Conservation (phyloP, 2,329 filamentous ascomycete genomes). For the Piedraia hortae region DNA sequence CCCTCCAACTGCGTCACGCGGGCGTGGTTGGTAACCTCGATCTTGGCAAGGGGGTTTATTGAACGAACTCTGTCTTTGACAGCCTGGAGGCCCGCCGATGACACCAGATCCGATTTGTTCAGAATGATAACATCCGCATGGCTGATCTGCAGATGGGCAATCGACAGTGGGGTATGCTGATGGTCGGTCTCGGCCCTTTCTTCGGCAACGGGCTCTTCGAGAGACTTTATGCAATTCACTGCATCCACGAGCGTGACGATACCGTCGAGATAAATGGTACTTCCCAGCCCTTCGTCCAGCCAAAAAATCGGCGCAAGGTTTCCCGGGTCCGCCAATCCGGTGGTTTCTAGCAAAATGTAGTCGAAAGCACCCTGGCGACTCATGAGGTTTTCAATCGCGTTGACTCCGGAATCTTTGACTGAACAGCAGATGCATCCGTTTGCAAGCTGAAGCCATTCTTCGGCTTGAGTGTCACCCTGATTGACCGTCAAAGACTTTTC, state of each 20-base stretch:
- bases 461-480: slow-evolving; percentile 43
- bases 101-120: slow-evolving; percentile 78
- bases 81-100: slow-evolving; percentile 33
- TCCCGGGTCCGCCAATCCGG: slow-evolving; percentile 77
- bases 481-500: slow-evolving; percentile 87
- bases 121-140: slow-evolving; percentile 87
- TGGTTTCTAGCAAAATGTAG: slow-evolving; percentile 92
- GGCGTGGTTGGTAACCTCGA: slow-evolving; percentile 58
- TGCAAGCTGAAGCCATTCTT: slow-evolving; percentile 85
- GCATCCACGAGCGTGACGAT: slow-evolving; percentile 91
- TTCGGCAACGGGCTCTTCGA: slow-evolving; percentile 34
- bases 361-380: slow-evolving; percentile 81
- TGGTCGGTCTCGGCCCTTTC: slow-evolving; percentile 8
- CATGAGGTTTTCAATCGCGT: slow-evolving; percentile 88
- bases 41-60: slow-evolving; percentile 71
- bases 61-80: slow-evolving; percentile 47
- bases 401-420: slow-evolving; percentile 86
- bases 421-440: slow-evolving; percentile 97
- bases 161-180: slow-evolving; percentile 41
- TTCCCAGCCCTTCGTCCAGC: slow-evolving; percentile 87
- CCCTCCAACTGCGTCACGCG: slow-evolving; percentile 61
- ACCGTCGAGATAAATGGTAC: slow-evolving; percentile 85
- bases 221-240: slow-evolving; percentile 59
- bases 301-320: slow-evolving; percentile 92
- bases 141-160: slow-evolving; percentile 84